Evolutionary conservation across 2,329 filamentous ascomycete genomes (phyloP), one percentile per base, ranked within the genome.

Genomic region (Venturia oleaginea): DNA sequence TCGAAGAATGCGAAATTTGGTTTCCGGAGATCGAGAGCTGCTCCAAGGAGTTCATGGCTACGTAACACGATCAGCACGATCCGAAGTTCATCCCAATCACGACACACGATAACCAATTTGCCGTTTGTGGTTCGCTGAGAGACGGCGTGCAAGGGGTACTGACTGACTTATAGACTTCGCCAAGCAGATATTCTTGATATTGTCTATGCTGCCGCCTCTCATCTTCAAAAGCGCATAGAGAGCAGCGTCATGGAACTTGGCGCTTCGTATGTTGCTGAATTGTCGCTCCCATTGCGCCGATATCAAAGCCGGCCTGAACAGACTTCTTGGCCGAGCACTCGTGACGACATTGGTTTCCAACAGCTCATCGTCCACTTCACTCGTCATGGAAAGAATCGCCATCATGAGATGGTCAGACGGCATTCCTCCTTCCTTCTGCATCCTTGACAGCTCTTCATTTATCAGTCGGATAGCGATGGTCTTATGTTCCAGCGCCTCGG

Each of bases 311-410:
- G 51, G 51, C 51, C 11, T 57, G 17, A 57, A 57, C 27, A 34
- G 15, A 34, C 27, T 19, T 57, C 51, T 19, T n/a, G 51, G 30
- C 34, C 11, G 51, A 17, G 51, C 7, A 57, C 10, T 10, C 51
- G 24, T 57, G 15, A 57, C 30, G 27, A 17, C 24, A 8, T 34
- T 57, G 3, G 13, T 22, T 1, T 22, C 27, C 30, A n/a, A 22
- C 30, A n/a, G 8, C 5, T 57, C 51, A 57, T 57, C 51, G 30
- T 57, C 51, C 51, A 57, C 51, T 34, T 57, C 51, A 57, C 51
- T 57, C 30, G 51, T 57, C 51, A 57, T 57, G 51, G 51, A 57
- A 34, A 57, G 51, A n/a, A 57, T 34, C 19, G 51, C 51, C 51
- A 57, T 57, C 27, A 57, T 57, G 22, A 57, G 27, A 11, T 57